Conservation (phyloP, 352 stramenopile genomes). For the Pythium aquatile region DNA sequence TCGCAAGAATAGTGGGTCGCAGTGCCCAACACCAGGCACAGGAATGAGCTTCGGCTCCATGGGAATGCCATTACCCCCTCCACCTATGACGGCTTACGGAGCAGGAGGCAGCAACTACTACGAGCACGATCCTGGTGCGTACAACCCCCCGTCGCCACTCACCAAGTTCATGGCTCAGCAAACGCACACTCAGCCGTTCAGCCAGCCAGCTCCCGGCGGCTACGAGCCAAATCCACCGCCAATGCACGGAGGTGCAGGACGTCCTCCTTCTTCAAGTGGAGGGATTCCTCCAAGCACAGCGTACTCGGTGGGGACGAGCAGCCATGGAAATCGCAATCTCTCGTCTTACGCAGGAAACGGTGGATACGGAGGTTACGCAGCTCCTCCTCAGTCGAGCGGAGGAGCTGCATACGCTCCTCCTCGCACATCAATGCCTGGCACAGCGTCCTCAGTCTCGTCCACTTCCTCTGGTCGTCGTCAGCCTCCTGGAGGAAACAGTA, state of each 20-base stretch:
- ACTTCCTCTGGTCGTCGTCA: conserved; percentile 37
- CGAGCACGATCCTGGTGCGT: conserved; percentile 13
- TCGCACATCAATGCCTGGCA: conserved; percentile 11
- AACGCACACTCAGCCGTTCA: conserved; percentile 16
- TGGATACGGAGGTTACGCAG: not conserved
- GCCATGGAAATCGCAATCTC: conserved; percentile 12
- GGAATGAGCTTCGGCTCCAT: conserved; percentile 18
- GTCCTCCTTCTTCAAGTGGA: conserved; percentile 3
- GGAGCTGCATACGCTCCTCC: conserved; percentile 4
- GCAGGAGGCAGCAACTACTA: conserved; percentile 9
- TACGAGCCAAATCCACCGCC: conserved; percentile 4
- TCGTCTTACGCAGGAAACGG: not conserved
- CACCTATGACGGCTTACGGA: conserved; percentile 13
- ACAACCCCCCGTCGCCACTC: conserved; percentile 54
- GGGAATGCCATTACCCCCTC: conserved; percentile 12
- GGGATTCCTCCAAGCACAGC: conserved; percentile 5
- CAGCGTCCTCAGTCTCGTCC: conserved; percentile 13
- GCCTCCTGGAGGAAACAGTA: conserved; percentile 56
- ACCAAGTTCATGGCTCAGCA: conserved; percentile 78
- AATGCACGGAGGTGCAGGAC: conserved; percentile 1
- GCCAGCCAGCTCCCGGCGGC: not conserved
- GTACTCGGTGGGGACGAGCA: not conserved
- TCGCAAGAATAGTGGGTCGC: conserved; percentile 37
- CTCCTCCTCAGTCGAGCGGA: not conserved
- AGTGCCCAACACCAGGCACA: conserved; percentile 7